A percentile compares a stretch with the other conserved stretches of the same genome.
Conservation (phyloP, 83 land plant genomes). For the Picea mariana region DNA sequence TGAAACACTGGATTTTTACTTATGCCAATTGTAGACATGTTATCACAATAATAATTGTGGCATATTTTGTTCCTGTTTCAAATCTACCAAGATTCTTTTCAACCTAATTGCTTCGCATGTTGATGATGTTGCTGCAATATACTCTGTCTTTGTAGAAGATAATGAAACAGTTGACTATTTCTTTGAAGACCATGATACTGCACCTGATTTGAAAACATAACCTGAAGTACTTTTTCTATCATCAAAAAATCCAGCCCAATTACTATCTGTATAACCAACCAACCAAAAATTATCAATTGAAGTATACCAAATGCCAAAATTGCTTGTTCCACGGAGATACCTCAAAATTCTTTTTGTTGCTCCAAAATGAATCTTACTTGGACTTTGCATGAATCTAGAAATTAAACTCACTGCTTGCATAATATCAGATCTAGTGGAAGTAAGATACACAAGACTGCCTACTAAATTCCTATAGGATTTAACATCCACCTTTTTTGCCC, state of each 20-base stretch:
- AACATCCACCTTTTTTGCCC: too few species aligned
- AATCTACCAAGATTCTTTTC: slow-evolving; percentile 14
- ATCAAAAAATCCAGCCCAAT: slow-evolving; percentile 23
- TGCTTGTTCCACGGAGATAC: slow-evolving; percentile 4
- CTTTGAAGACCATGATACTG: slow-evolving; percentile 33
- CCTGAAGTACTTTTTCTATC: slow-evolving; percentile 23
- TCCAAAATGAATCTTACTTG: too few species aligned
- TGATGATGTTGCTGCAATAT: slow-evolving; percentile 14
- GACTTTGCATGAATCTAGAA: too few species aligned
- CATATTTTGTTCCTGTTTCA: background rate
- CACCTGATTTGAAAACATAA: slow-evolving; percentile 27
- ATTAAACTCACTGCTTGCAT: too few species aligned
- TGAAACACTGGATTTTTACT: slow-evolving; percentile 23
- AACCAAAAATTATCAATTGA: background rate
- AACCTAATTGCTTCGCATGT: slow-evolving; percentile 22
- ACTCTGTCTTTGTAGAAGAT: slow-evolving; percentile 24
- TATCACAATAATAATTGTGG: slow-evolving; percentile 19
- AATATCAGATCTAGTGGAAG: too few species aligned
- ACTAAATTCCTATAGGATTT: too few species aligned
- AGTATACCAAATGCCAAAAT: slow-evolving; percentile 13
- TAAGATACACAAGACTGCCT: too few species aligned
- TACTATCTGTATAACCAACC: slow-evolving; percentile 20
- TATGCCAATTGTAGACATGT: slow-evolving; percentile 9
- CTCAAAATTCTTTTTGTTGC: too few species aligned
- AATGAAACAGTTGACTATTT: slow-evolving; percentile 22